phyloP scores from a whole-genome alignment of 768 basidiomycete genomes.

The Leucosporidium scottii region DNA sequence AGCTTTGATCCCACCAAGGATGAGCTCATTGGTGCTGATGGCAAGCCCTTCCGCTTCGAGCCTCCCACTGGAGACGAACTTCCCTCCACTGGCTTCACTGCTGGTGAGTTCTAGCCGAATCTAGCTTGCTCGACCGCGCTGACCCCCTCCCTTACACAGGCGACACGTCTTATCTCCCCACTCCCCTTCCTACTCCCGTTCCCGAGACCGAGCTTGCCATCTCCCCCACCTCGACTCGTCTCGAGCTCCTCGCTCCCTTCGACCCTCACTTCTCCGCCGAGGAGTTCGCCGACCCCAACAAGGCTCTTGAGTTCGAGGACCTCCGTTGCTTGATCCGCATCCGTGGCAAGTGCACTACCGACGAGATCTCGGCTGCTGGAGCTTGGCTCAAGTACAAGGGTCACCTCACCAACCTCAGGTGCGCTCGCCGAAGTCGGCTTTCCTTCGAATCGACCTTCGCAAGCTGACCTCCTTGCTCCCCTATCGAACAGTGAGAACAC shows the following conservation, averaged over 20 bases:
- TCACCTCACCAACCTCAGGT: conserved; percentile 32
- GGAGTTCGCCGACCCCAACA: conserved; percentile 38
- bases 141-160: conserved; percentile 34
- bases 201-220: conserved; percentile 73
- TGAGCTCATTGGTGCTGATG: conserved; percentile 58
- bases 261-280: conserved; percentile 56
- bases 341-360: conserved; percentile 97
- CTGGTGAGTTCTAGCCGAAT: conserved; percentile 48
- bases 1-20: conserved; percentile 91
- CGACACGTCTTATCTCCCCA: conserved; percentile 65
- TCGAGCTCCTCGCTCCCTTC: conserved; percentile 84
- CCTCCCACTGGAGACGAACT: conserved; percentile 80
- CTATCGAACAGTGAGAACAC: conserved; percentile 31
- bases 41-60: conserved; percentile 71
- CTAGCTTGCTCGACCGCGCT: too few species aligned
- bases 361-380: conserved; percentile 96
- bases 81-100: conserved; percentile 71
- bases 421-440: neutral
- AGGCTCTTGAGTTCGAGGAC: conserved; percentile 63
- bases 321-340: conserved; percentile 84
- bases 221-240: conserved; percentile 65
- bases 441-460: too few species aligned
- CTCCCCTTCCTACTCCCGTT: conserved; percentile 62
- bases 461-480: neutral
- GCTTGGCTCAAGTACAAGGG: conserved; percentile 98